phyloP scores from a whole-genome alignment of 176 grass and related monocot genomes.

The Paspalum vaginatum region DNA sequence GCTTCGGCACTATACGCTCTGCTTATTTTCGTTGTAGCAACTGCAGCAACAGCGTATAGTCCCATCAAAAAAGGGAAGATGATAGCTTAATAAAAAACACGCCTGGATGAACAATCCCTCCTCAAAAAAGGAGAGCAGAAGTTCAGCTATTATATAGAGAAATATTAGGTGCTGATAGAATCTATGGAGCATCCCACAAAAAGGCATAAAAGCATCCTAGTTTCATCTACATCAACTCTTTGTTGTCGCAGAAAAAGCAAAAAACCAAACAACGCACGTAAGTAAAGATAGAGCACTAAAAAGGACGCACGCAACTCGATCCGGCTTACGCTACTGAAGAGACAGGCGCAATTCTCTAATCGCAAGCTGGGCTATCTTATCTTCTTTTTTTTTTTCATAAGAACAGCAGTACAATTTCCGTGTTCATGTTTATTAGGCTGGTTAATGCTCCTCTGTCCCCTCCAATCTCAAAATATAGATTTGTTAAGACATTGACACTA shows the following conservation, averaged over 20 bases:
- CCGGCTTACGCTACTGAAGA: neutral
- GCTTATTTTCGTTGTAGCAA: no score
- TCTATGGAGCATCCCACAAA: slow-evolving; percentile 12
- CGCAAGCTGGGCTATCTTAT: neutral
- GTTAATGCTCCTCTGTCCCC: neutral
- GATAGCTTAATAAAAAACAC: neutral
- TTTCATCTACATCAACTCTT: slow-evolving; percentile 7
- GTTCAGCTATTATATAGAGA: neutral
- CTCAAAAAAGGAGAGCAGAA: neutral
- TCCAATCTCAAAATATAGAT: no score
- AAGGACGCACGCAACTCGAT: slow-evolving; percentile 2
- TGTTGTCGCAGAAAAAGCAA: neutral
- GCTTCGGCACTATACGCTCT: no score
- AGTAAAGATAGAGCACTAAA: neutral
- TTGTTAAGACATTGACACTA: no score
- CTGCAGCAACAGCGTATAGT: no score
- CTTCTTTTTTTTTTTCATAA: neutral
- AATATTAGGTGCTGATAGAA: neutral
- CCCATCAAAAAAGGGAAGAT: neutral
- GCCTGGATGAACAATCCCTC: neutral
- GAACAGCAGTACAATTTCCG: neutral
- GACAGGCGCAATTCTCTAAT: neutral
- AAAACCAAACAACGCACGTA: neutral
- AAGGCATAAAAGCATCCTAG: neutral
- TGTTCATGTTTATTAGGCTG: neutral